Base-by-base conservation (phyloP, 495 filamentous ascomycete genomes). In the Aspergillus biplanus region DNA sequence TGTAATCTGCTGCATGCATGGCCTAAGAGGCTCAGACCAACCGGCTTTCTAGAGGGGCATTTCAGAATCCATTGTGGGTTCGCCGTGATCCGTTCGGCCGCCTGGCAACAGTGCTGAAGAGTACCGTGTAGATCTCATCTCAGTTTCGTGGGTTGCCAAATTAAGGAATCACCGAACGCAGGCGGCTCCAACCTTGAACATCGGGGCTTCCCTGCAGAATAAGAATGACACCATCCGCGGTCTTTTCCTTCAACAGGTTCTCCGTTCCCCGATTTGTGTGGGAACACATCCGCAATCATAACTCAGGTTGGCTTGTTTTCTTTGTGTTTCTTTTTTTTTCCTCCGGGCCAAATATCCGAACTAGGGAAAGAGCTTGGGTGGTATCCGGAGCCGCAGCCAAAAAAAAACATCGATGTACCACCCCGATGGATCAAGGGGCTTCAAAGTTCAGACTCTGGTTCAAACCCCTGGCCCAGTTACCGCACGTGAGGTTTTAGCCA, bases 41-140 rank as follows among this genome's bases (percentile, higher is more conserved):
- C n/a, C 11, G 44, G 52, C 11, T 33, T 33, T 53, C 21, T 33
- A 7, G 52, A 33, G 27, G 52, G 32, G 21, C 21, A 27, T 27
- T 33, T 33, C 33, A 33, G 12, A 54, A 13, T n/a, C n/a, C n/a
- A n/a, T 33, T 33, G 52, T 54, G 52, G 46, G 12, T 52, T 60
- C 15, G 33, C 12, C 6, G 18, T 52, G 33, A 6, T 60, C 16
- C 58, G 34, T 33, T 39, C 58, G 32, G 13, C 27, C 31, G 33
- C 12, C 39, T 56, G n/a, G 46, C 59, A 56, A 52, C 46, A 44
- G 33, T 63, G 61, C 55, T 63, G n/a, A 32, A 33, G 44, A 52
- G 34, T 63, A 63, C 61, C 27, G 61, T 63, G 61, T 63, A 63
- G 33, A 57, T 63, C 16, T 63, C 60, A 62, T 48, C 61, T 62